Conservation (phyloP, 2,329 filamentous ascomycete genomes). For the Cordyceps cateniannulata region DNA sequence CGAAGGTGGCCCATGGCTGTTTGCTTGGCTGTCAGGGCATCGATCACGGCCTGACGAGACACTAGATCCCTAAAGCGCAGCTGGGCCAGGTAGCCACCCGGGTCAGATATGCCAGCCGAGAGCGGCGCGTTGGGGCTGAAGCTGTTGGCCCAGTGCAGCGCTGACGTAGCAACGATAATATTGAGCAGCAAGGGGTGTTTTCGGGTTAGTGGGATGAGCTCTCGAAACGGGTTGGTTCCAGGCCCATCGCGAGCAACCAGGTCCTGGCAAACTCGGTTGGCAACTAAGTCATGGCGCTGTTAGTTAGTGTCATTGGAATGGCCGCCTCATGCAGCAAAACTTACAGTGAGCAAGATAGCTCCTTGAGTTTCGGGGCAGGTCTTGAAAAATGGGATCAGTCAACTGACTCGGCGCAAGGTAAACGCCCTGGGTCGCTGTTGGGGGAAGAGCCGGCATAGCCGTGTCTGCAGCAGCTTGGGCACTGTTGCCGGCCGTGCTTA, state of each 20-base stretch:
- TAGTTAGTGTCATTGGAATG: constrained; percentile 16
- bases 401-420: constrained; percentile 20
- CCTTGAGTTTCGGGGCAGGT: constrained; percentile 39
- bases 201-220: constrained; percentile 41
- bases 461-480: background rate
- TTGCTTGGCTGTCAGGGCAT: constrained; percentile 41
- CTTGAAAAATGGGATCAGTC: constrained; percentile 49
- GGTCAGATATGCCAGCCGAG: constrained; percentile 25
- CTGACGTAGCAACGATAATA: constrained; percentile 43
- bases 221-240: constrained; percentile 40
- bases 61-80: constrained; percentile 32
- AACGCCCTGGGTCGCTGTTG: background rate
- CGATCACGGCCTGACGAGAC: constrained; percentile 35
- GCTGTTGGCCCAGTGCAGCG: constrained; percentile 42
- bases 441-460: background rate
- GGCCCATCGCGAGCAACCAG: constrained; percentile 43
- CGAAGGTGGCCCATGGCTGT: constrained; percentile 39
- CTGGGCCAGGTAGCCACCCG: constrained; percentile 30
- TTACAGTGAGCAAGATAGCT: constrained; percentile 46
- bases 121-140: constrained; percentile 29
- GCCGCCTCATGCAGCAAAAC: constrained; percentile 18
- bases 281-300: constrained; percentile 30
- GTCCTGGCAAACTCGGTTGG: constrained; percentile 46
- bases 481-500: background rate
- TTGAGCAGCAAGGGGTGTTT: constrained; percentile 40